Percentiles rank a stretch among this genome's conserved stretches.
Evolutionary conservation across 140 eudicot species (phyloP).

Genomic region (Anethum foeniculum): DNA sequence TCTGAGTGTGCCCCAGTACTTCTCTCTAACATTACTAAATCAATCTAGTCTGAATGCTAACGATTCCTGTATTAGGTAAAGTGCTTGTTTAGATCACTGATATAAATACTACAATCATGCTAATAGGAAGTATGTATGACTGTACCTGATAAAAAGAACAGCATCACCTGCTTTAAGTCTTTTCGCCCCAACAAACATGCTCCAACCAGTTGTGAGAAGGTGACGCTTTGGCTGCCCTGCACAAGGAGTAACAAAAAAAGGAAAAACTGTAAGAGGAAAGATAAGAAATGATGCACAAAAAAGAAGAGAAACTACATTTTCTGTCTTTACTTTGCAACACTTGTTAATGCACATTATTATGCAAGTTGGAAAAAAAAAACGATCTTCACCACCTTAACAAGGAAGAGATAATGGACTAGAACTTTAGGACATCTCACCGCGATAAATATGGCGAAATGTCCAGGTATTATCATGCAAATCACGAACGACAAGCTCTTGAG

Average conservation of each 20-base stretch:
- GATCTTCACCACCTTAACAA: not conserved
- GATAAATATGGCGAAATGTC: slow-evolving; percentile 99
- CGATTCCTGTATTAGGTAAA: not conserved
- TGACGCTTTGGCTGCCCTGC: slow-evolving; percentile 98
- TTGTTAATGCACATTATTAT: not conserved
- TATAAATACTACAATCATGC: not conserved
- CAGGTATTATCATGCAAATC: slow-evolving; percentile 96
- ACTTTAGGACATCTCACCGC: slow-evolving; percentile 40
- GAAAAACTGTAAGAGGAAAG: not conserved
- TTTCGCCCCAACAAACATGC: slow-evolving; percentile 97
- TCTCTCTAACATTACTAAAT: not conserved
- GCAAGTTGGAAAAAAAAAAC: not conserved
- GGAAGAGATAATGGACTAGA: not conserved
- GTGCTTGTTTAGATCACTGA: not conserved
- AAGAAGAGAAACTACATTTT: not conserved
- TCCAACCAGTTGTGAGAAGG: slow-evolving; percentile 96
- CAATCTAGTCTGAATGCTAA: not conserved
- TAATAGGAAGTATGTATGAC: not conserved
- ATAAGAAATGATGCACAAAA: not conserved
- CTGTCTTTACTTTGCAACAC: not conserved
- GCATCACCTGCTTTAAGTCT: slow-evolving; percentile 95
- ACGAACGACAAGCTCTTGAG: slow-evolving; percentile 92
- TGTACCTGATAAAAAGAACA: slow-evolving; percentile 83
- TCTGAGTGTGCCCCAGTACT: not conserved
- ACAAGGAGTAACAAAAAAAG: slow-evolving; percentile 9